Base-by-base conservation (phyloP, 2,329 filamentous ascomycete species). In the Pseudocercospora fuligena region DNA sequence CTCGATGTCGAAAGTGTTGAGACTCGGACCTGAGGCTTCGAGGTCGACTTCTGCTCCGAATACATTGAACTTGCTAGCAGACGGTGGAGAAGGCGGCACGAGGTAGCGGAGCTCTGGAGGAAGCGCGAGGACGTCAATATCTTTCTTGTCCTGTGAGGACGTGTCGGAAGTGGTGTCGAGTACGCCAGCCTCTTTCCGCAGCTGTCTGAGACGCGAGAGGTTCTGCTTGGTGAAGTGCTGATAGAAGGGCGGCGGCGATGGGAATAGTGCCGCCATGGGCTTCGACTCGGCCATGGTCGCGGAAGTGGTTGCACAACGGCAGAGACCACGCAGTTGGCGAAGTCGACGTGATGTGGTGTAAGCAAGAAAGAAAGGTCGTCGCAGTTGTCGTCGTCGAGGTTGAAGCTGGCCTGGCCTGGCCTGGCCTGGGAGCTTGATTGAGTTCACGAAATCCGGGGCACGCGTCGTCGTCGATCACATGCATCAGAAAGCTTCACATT, bases 161-260 rank as follows among this genome's bases (percentile, higher is more conserved):
- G 31, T 58, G 56, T 59, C 63, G 8, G 71, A 60, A 21, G 78
- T 74, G 67, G 56, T 76, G 16, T 61, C 54, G 21, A 53, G 43
- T n/a, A 61, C 21, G 56, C 56, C 69, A 14, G 67, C 67, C 63
- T 74, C 73, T 67, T 72, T 73, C 61, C 74, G 75, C 5, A 73
- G 64, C 19, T 74, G 72, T 31, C 69, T 69, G 25, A 91, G 80
- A 57, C 87, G 88, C 14, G 87, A 80, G 61, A 92, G 75, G 75
- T 94, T 96, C 29, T 90, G 88, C 2, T 88, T 79, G 0, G 92
- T 97, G 80, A 98, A 98, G 78, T 92, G 86, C 72, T 90, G 90
- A 89, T 92, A 98, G 81, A 97, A 97, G 0, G 90, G 89, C 27
- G 95, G 95, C 27, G 95, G 95, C 61, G 91, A 88, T 25, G 95